Conservation (phyloP, 441 rosid genomes). For the Erysimum cheiri region DNA sequence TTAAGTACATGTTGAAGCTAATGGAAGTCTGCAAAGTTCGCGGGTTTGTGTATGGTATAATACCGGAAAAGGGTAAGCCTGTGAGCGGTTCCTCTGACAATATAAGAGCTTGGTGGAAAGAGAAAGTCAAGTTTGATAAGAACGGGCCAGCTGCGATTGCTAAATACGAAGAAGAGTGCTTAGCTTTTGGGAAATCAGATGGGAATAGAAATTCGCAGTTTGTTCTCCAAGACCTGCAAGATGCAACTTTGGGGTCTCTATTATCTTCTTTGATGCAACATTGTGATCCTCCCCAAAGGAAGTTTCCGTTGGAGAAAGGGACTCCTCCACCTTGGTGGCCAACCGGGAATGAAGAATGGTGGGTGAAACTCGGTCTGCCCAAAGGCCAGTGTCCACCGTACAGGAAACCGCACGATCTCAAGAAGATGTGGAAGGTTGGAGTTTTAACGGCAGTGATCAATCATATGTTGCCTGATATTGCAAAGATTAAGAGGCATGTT, state of each 20-base stretch:
- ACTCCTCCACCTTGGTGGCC: slow-evolving; percentile 99
- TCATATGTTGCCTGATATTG: slow-evolving; percentile 96
- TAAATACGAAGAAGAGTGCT: slow-evolving; percentile 82
- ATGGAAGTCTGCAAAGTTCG: slow-evolving; percentile 99
- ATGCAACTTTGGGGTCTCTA: slow-evolving; percentile 93
- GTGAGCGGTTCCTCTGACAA: slow-evolving; percentile 96
- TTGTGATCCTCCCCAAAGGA: slow-evolving; percentile 97
- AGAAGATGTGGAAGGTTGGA: slow-evolving; percentile 99
- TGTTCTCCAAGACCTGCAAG: slow-evolving; percentile 90
- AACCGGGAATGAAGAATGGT: slow-evolving; percentile 91
- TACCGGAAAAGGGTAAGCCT: slow-evolving; percentile 96
- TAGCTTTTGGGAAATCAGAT: slow-evolving; percentile 69
- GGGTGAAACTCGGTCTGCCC: slow-evolving; percentile 71
- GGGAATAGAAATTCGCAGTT: slow-evolving; percentile 66
- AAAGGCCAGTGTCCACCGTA: slow-evolving; percentile 81
- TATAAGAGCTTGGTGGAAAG: slow-evolving; percentile 99
- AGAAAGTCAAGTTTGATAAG: slow-evolving; percentile 97
- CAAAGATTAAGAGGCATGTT: slow-evolving; percentile 90
- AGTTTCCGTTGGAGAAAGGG: slow-evolving; percentile 92
- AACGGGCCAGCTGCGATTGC: slow-evolving; percentile 96
- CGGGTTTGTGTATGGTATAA: slow-evolving; percentile 95
- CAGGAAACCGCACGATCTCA: slow-evolving; percentile 94
- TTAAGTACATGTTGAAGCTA: slow-evolving; percentile 96
- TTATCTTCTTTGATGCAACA: slow-evolving; percentile 98
- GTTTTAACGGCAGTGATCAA: slow-evolving; percentile 96